Evolutionary conservation across 495 filamentous ascomycete genomes (phyloP).

Genomic region (Lepidopterella palustris): DNA sequence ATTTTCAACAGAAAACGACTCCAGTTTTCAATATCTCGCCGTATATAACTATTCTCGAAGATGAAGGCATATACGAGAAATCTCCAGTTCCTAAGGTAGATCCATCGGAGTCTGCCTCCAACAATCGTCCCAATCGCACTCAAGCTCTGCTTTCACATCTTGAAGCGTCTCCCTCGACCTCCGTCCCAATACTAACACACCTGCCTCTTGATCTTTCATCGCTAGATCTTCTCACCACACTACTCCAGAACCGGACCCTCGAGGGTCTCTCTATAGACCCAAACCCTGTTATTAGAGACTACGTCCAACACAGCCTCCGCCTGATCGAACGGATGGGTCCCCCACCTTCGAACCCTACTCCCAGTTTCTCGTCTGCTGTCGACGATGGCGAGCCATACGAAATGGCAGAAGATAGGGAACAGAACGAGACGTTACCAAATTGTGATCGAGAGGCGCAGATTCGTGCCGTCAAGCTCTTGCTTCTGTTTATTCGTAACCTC

Average conservation of each 20-base stretch:
- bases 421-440: background rate
- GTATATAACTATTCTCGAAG: slow-evolving; percentile 30
- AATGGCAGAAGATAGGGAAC: background rate
- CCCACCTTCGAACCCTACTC: background rate
- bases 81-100: no score
- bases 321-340: slow-evolving; percentile 23
- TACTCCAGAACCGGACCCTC: slow-evolving; percentile 24
- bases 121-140: background rate
- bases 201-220: slow-evolving; percentile 34
- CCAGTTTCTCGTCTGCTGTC: slow-evolving; percentile 2
- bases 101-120: no score
- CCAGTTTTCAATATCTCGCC: slow-evolving; percentile 9
- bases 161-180: slow-evolving; percentile 10
- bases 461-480: slow-evolving; percentile 35
- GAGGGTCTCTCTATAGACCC: slow-evolving; percentile 18
- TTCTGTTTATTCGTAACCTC: slow-evolving; percentile 39
- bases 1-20: background rate
- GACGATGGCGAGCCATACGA: background rate
- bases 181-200: slow-evolving; percentile 13
- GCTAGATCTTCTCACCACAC: slow-evolving; percentile 36
- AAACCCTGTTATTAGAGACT: slow-evolving; percentile 17
- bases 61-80: slow-evolving; percentile 32
- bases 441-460: slow-evolving; percentile 29
- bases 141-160: slow-evolving; percentile 13
- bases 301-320: slow-evolving; percentile 30